Evolutionary conservation across 1,284 basidiomycete species (phyloP).

Genomic region (Ganoderma leucocontextum): DNA sequence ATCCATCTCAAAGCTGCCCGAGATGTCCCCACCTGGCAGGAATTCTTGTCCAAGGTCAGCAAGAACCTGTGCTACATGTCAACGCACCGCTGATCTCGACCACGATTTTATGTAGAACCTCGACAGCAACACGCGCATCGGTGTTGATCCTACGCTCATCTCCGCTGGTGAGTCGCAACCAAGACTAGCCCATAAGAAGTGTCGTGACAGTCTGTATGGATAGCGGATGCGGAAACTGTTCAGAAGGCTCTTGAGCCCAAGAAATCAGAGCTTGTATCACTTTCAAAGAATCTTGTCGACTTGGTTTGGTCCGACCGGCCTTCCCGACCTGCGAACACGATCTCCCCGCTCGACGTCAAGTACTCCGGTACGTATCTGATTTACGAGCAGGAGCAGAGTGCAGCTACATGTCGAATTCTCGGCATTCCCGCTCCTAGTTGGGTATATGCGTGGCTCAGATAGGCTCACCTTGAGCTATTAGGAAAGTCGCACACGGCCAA

Average conservation of each 20-base stretch:
- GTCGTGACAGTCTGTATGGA: background rate
- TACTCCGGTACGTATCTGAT: slow-evolving; percentile 59
- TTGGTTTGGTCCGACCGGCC: slow-evolving; percentile 83
- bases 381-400: too few relatives aligned
- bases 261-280: slow-evolving; percentile 69
- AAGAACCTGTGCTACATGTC: background rate
- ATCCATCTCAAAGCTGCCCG: slow-evolving; percentile 25
- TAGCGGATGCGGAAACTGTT: slow-evolving; percentile 69
- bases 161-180: slow-evolving; percentile 56
- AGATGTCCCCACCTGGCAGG: slow-evolving; percentile 92
- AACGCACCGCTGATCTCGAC: background rate
- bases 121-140: slow-evolving; percentile 69
- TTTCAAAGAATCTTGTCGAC: slow-evolving; percentile 84
- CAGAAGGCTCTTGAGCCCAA: slow-evolving; percentile 58
- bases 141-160: slow-evolving; percentile 85
- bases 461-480: slow-evolving; percentile 21
- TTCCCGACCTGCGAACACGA: slow-evolving; percentile 69
- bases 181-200: background rate
- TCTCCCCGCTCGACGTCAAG: slow-evolving; percentile 78
- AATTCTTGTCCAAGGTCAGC: slow-evolving; percentile 78
- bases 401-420: too few relatives aligned
- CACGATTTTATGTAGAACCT: slow-evolving; percentile 61
- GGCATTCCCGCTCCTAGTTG: background rate
- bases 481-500: slow-evolving; percentile 78
- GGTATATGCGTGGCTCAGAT: background rate